Evolutionary conservation across 2,329 filamentous ascomycete genomes (phyloP), one percentile per base, ranked within the genome.

Genomic region (Nannizzia gypsea): DNA sequence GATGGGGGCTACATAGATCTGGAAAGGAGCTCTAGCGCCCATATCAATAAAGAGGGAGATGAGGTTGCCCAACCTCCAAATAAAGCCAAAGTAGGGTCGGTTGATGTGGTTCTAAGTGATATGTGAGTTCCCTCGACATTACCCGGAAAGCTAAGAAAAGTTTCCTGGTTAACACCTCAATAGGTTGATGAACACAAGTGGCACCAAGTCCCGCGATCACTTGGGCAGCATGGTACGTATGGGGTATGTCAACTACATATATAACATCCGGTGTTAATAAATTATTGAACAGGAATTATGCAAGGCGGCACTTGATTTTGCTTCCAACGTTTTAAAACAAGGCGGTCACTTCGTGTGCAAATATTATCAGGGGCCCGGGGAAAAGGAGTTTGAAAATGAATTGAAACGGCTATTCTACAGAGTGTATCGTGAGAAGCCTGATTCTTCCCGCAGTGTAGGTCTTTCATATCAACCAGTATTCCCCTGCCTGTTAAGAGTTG

Each of bases 161-260:
- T 9, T 20, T 9, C n/a, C 4, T 11, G n/a, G 42, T 15, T 58
- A 28, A 58, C 38, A 9, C n/a, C 5, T 17, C 15, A 74, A 77
- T 81, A 99, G 93, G 93, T 87, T 99, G 87, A 96, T 96, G 90
- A 99, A 99, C 76, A 96, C 92, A 67, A 96, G 88, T 76, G 93
- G 93, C 60, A 87, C 89, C 68, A 75, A 76, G 20, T 93, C 95
- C 70, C 84, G 85, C 65, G 93, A 99, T 74, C 93, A 99, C 74
- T 86, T 85, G 8, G 89, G 89, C 31, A 96, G 90, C 75, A 97
- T 99, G 89, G 92, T 96, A 76, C 9, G 31, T 71, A 11, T 40
- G 20, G 11, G 24, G 15, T 46, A 56, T 13, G 38, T 42, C 4
- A 17, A 28, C 17, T n/a, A 22, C 20, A 1, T 40, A 26, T 36